Conservation (phyloP, 1,139 yeast genomes). For the Blastobotrys serpentis region DNA sequence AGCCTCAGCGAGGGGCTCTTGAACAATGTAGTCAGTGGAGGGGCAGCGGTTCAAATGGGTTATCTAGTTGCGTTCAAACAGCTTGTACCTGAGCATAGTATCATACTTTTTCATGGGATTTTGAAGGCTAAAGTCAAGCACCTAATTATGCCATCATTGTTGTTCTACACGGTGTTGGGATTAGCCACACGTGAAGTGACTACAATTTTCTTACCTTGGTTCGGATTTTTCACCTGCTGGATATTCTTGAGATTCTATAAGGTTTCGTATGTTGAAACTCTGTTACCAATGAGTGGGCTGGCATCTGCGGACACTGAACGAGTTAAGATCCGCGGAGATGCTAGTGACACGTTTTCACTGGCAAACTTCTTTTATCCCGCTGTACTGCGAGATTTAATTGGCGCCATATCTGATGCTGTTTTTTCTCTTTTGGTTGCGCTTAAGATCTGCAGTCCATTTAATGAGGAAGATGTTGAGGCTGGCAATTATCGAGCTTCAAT, state of each 20-base stretch:
- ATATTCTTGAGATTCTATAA: conserved; percentile 75
- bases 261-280: conserved; percentile 39
- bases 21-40: conserved; percentile 58
- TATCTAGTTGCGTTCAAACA: conserved; percentile 86
- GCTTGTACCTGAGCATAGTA: conserved; percentile 82
- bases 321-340: conserved; percentile 65
- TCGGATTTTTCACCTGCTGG: conserved; percentile 72
- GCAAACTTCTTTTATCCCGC: conserved; percentile 76
- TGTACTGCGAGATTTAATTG: conserved; percentile 50
- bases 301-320: conserved; percentile 27
- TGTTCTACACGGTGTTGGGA: conserved; percentile 42
- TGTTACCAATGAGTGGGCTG: conserved; percentile 33
- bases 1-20: conserved; percentile 19
- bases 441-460: conserved; percentile 63
- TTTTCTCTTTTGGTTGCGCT: conserved; percentile 54
- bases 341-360: conserved; percentile 83
- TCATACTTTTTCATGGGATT: conserved; percentile 61
- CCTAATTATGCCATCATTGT: conserved; percentile 61
- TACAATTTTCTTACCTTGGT: conserved; percentile 55
- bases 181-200: conserved; percentile 20
- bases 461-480: conserved; percentile 67
- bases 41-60: conserved; percentile 67
- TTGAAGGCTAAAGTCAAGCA: conserved; percentile 66
- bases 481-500: conserved; percentile 61
- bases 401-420: conserved; percentile 52